Evolutionary conservation across 768 basidiomycete species (phyloP).

Genomic region (Mycena olivaceomarginata): DNA sequence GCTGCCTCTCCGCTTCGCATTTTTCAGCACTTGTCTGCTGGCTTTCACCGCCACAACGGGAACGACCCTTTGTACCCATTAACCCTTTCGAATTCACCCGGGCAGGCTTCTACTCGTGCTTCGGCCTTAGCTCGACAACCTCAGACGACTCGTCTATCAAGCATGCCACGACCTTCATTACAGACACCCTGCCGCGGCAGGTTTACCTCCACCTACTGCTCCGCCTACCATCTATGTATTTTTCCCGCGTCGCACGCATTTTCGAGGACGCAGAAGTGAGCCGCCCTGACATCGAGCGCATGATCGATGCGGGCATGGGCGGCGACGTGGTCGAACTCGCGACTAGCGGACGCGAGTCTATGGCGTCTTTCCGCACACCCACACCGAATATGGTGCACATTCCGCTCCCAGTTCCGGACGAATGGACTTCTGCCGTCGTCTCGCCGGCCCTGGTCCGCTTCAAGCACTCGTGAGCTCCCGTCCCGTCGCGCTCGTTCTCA

Average conservation of each 20-base stretch:
- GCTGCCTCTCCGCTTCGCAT: conserved; percentile 76
- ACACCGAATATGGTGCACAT: conserved; percentile 39
- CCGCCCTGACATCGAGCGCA: conserved; percentile 79
- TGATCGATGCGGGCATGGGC: conserved; percentile 64
- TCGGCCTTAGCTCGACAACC: conserved; percentile 56
- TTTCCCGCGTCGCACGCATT: conserved; percentile 84
- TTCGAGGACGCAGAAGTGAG: conserved; percentile 89
- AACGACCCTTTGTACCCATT: conserved; percentile 70
- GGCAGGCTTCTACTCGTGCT: conserved; percentile 43
- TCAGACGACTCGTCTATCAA: conserved; percentile 42
- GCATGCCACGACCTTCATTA: conserved; percentile 52
- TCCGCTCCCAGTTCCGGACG: conserved; percentile 70
- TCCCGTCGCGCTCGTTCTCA: background rate
- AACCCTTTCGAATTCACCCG: conserved; percentile 68
- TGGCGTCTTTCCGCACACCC: conserved; percentile 50
- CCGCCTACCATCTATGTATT: conserved; percentile 87
- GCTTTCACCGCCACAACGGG: conserved; percentile 69
- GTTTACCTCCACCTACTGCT: conserved; percentile 72
- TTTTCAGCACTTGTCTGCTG: conserved; percentile 71
- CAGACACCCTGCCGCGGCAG: conserved; percentile 64
- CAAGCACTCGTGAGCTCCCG: conserved; percentile 57
- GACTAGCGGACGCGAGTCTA: conserved; percentile 41
- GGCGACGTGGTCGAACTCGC: conserved; percentile 30
- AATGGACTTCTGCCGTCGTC: conserved; percentile 72
- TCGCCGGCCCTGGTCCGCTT: conserved; percentile 81